These are phyloP conservation scores for Aspergillus pseudoviridinutans DNA, from an alignment of 2,329 filamentous ascomycete species.

Conservation along the genomic window DNA sequence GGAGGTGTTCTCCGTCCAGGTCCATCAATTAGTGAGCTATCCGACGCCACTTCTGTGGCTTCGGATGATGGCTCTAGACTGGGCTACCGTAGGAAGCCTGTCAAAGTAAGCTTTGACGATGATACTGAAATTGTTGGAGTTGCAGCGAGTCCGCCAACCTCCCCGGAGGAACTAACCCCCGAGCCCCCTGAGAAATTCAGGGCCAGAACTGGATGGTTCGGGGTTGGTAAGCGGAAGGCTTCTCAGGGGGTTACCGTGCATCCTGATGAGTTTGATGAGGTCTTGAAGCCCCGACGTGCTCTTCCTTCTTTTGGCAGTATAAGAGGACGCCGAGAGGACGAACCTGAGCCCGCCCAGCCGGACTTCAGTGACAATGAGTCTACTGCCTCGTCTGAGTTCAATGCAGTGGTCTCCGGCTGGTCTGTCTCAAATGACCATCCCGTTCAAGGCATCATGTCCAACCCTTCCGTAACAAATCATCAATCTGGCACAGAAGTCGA, in stretches of 20 bases:
- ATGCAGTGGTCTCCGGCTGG: slow-evolving; percentile 29
- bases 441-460: slow-evolving; percentile 48
- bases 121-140: slow-evolving; percentile 48
- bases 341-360: slow-evolving; percentile 13
- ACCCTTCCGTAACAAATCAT: slow-evolving; percentile 24
- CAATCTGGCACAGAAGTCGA: background rate
- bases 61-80: slow-evolving; percentile 42
- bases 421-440: slow-evolving; percentile 50
- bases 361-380: slow-evolving; percentile 31
- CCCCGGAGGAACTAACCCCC: slow-evolving; percentile 35
- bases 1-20: slow-evolving; percentile 18
- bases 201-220: slow-evolving; percentile 34
- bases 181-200: slow-evolving; percentile 35
- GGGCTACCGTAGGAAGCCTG: slow-evolving; percentile 49
- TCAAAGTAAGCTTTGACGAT: slow-evolving; percentile 67
- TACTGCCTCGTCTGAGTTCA: slow-evolving; percentile 42
- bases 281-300: slow-evolving; percentile 56
- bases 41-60: slow-evolving; percentile 51
- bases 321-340: slow-evolving; percentile 41
- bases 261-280: slow-evolving; percentile 51
- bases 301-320: slow-evolving; percentile 63
- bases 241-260: slow-evolving; percentile 23
- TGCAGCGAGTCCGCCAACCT: slow-evolving; percentile 39
- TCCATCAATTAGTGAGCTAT: slow-evolving; percentile 50
- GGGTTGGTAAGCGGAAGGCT: slow-evolving; percentile 31